Percentiles rank a stretch among this genome's conserved stretches.
These are phyloP conservation scores for Colletotrichum limetticola DNA, from an alignment of 2,329 filamentous ascomycete genomes.

Conservation along the genomic window DNA sequence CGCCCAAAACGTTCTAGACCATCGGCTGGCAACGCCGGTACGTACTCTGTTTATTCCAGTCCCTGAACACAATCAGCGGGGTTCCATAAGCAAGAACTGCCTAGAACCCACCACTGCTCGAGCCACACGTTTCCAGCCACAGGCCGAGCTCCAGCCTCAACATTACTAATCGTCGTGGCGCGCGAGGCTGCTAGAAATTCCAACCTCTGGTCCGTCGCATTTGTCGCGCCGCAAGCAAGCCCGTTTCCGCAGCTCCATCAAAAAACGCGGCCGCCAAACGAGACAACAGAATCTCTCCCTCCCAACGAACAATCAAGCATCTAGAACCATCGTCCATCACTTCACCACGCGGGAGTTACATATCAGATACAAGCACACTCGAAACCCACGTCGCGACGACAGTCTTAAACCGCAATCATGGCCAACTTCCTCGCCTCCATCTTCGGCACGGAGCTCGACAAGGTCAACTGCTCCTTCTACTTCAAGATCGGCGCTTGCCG, in stretches of 20 bases:
- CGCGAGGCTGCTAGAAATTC: constrained; percentile 33
- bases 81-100: background rate
- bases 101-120: background rate
- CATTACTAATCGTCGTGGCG: constrained; percentile 29
- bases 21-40: background rate
- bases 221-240: constrained; percentile 15
- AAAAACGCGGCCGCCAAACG: constrained; percentile 1
- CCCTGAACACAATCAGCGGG: background rate
- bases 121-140: background rate
- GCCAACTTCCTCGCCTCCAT: constrained; percentile 99
- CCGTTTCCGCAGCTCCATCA: background rate
- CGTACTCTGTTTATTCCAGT: constrained; percentile 2
- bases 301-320: constrained; percentile 1
- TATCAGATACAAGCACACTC: no score
- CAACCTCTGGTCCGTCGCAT: constrained; percentile 17
- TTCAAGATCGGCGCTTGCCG: constrained; percentile 97
- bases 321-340: background rate
- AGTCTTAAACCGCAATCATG: constrained; percentile 60
- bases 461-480: constrained; percentile 99
- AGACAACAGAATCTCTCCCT: background rate
- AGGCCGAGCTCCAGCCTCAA: constrained; percentile 11
- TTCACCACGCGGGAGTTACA: no score
- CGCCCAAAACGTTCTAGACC: constrained; percentile 19
- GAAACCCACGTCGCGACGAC: no score
- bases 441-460: constrained; percentile 99